These are phyloP conservation scores for Saprolegnia diclina DNA, from an alignment of 352 stramenopile species.

Conservation along the genomic window DNA sequence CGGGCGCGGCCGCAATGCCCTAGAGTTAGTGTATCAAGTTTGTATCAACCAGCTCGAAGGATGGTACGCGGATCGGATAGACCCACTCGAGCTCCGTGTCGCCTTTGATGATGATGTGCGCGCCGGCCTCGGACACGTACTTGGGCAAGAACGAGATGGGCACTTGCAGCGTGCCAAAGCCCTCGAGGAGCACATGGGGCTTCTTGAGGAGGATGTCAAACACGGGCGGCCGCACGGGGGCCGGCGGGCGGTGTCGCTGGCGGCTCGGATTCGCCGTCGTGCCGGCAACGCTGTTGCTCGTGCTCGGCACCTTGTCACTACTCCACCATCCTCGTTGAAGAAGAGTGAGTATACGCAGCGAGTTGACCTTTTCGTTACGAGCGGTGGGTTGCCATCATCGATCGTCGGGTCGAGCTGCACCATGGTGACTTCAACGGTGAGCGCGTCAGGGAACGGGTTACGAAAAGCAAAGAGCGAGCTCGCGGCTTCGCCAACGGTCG, in stretches of 20 bases:
- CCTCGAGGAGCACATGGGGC: conserved; percentile 71
- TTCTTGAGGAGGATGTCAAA: conserved; percentile 79
- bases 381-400: neutral
- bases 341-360: neutral
- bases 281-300: neutral
- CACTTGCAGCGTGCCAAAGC: conserved; percentile 81
- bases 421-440: conserved; percentile 81
- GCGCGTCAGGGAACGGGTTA: conserved; percentile 84
- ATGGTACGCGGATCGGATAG: conserved; percentile 44
- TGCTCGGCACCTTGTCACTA: neutral
- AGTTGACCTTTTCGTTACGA: neutral
- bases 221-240: conserved; percentile 26
- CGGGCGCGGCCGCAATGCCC: conserved; percentile 58
- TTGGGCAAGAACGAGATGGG: conserved; percentile 87
- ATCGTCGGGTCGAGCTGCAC: conserved; percentile 28
- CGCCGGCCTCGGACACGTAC: conserved; percentile 56
- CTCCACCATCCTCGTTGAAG: neutral
- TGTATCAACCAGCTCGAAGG: neutral
- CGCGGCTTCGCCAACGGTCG: conserved; percentile 70
- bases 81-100: conserved; percentile 70
- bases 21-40: conserved; percentile 11
- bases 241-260: neutral
- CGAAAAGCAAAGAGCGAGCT: conserved; percentile 88
- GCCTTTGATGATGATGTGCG: conserved; percentile 60
- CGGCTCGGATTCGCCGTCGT: neutral